Evolutionary conservation across 768 basidiomycete genomes (phyloP).

Genomic region (Boletus subparvulus): DNA sequence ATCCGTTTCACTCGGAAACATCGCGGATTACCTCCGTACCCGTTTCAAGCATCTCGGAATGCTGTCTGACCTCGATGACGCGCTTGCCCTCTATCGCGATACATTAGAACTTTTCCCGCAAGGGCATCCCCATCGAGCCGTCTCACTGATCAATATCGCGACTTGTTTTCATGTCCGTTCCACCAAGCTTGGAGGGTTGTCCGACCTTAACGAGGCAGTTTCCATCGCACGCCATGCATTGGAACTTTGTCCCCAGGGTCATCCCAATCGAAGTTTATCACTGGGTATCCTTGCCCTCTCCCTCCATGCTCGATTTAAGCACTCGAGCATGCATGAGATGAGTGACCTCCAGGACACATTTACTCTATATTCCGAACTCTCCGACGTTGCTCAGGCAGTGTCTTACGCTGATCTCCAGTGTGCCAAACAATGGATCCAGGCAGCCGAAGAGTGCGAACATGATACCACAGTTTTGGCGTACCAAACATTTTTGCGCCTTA

Average conservation of each 20-base stretch:
- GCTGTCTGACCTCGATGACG: neutral
- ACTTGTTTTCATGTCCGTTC: neutral
- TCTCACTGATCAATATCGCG: neutral
- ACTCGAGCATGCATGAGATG: too few relatives aligned
- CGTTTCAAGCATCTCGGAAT: neutral
- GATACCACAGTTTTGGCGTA: conserved; percentile 12
- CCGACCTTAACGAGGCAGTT: neutral
- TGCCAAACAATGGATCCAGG: neutral
- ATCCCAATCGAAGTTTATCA: neutral
- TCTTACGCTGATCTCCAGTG: neutral
- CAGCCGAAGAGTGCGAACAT: conserved; percentile 12
- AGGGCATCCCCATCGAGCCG: neutral
- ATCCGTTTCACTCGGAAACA: neutral
- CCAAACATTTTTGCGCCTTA: conserved; percentile 2
- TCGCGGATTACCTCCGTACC: neutral
- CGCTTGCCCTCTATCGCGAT: neutral
- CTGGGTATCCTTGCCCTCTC: neutral
- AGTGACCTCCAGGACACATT: neutral
- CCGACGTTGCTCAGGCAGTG: neutral
- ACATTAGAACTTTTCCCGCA: neutral
- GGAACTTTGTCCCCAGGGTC: neutral
- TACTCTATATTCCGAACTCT: neutral
- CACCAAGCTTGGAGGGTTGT: neutral
- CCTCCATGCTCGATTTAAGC: neutral
- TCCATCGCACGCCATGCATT: neutral